Percentiles rank a stretch among this genome's conserved stretches.
phyloP scores from a whole-genome alignment of 1,284 basidiomycete genomes.

The Fomitopsis pinicola region DNA sequence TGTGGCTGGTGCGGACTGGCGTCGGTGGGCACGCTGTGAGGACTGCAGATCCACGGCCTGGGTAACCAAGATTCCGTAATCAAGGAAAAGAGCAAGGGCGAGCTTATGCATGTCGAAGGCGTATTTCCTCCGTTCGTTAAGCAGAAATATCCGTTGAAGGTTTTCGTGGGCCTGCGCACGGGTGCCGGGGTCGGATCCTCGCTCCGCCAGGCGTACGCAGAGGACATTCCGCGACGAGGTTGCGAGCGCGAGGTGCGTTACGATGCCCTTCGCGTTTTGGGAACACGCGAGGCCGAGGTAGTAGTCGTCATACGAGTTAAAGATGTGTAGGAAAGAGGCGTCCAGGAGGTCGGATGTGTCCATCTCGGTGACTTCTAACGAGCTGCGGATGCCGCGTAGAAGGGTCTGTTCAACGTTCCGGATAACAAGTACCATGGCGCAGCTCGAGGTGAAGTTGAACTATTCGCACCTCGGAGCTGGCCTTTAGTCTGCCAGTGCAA shows the following conservation, averaged over 20 bases:
- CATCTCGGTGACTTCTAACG: constrained; percentile 1
- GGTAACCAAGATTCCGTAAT: constrained; percentile 32
- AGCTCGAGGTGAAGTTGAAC: neutral
- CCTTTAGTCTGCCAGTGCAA: too few relatives aligned
- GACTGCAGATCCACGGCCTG: constrained; percentile 43
- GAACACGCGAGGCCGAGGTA: constrained; percentile 36
- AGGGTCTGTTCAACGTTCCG: constrained; percentile 2
- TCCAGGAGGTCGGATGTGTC: constrained; percentile 13
- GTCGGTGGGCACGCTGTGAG: neutral
- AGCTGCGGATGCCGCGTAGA: neutral
- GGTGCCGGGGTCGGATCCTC: too few relatives aligned
- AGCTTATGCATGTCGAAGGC: constrained; percentile 42
- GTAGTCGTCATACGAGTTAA: constrained; percentile 16
- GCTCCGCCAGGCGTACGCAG: constrained; percentile 12
- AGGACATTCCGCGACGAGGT: constrained; percentile 26
- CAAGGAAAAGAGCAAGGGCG: constrained; percentile 31
- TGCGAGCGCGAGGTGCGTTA: constrained; percentile 35
- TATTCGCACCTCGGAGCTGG: too few relatives aligned
- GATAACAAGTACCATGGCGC: constrained; percentile 1
- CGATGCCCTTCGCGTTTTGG: constrained; percentile 29
- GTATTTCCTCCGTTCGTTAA: constrained; percentile 19
- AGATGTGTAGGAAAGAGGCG: constrained; percentile 21
- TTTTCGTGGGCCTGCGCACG: neutral
- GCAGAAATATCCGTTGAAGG: constrained; percentile 13
- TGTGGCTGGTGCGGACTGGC: neutral